These are phyloP conservation scores for Cercospora zeina DNA, from an alignment of 2,329 filamentous ascomycete genomes.

Conservation along the genomic window DNA sequence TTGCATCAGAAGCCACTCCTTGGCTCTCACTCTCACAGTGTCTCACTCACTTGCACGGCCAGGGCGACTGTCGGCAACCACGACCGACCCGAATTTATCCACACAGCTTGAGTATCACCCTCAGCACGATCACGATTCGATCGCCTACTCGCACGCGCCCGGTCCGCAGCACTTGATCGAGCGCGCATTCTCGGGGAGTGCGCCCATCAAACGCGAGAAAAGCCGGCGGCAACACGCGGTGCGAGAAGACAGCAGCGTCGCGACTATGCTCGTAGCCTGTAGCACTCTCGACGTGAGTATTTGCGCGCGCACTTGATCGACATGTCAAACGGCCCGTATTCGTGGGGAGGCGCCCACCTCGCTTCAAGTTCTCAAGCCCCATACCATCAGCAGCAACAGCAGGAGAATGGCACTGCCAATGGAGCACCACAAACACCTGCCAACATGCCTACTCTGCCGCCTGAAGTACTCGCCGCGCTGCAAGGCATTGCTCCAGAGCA, in stretches of 20 bases:
- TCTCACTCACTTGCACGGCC: background rate
- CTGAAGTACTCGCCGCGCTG: constrained; percentile 20
- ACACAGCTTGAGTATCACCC: background rate
- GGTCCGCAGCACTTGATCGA: background rate
- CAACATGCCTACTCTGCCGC: constrained; percentile 12
- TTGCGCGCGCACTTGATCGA: constrained; percentile 22
- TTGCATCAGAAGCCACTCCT: background rate
- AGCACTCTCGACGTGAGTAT: background rate
- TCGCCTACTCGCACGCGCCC: background rate
- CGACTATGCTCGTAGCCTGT: constrained; percentile 9
- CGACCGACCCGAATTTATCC: background rate
- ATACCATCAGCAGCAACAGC: constrained; percentile 20
- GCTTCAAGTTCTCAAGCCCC: constrained; percentile 11
- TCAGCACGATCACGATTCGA: background rate
- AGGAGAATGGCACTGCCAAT: constrained; percentile 15
- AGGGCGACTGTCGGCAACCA: background rate
- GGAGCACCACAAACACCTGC: constrained; percentile 3
- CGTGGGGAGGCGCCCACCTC: constrained; percentile 19
- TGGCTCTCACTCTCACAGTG: background rate
- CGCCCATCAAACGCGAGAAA: background rate
- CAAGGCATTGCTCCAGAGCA: constrained; percentile 36
- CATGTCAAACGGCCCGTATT: constrained; percentile 30
- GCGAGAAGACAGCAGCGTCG: background rate
- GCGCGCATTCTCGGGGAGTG: background rate
- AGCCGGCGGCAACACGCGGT: background rate